Conservation (phyloP, 441 rosid genomes). For the Melastoma candidum region DNA sequence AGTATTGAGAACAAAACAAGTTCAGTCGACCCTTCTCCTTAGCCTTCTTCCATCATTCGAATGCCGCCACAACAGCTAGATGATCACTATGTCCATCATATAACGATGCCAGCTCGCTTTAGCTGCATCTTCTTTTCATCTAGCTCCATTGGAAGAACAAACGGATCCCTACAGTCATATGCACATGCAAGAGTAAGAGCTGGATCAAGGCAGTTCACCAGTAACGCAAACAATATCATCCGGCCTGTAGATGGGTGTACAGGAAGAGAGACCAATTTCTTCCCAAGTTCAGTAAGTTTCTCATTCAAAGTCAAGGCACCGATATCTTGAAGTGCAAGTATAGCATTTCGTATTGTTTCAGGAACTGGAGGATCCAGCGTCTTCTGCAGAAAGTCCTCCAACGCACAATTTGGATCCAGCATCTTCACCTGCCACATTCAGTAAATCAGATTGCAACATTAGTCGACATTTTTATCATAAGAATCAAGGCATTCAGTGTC, state of each 20-base stretch:
- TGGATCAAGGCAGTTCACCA: constrained; percentile 94
- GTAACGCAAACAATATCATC: constrained; percentile 87
- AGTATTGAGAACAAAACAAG: constrained; percentile 69
- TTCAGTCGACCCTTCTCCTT: constrained; percentile 49
- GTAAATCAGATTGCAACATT: background rate
- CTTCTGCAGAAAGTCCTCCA: constrained; percentile 63
- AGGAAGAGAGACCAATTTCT: constrained; percentile 77
- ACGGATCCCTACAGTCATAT: constrained; percentile 81
- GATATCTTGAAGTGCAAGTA: constrained; percentile 66
- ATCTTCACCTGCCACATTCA: constrained; percentile 61
- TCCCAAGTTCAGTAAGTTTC: constrained; percentile 83
- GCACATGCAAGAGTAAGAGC: constrained; percentile 96
- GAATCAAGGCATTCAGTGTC: background rate
- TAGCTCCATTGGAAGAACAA: constrained; percentile 71
- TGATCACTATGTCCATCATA: constrained; percentile 90
- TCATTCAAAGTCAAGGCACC: constrained; percentile 81
- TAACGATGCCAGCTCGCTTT: constrained; percentile 76
- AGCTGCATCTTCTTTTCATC: constrained; percentile 56
- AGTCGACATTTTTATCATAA: background rate
- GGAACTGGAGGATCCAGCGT: constrained; percentile 87
- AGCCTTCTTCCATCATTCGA: constrained; percentile 83
- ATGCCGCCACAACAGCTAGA: constrained; percentile 82
- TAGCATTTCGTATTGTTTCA: constrained; percentile 63
- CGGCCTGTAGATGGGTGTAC: constrained; percentile 91
- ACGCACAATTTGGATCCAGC: constrained; percentile 64